Percentiles rank a stretch among this genome's conserved stretches.
phyloP scores from a whole-genome alignment of 2,329 filamentous ascomycete genomes.

The Colletotrichum higginsianum region DNA sequence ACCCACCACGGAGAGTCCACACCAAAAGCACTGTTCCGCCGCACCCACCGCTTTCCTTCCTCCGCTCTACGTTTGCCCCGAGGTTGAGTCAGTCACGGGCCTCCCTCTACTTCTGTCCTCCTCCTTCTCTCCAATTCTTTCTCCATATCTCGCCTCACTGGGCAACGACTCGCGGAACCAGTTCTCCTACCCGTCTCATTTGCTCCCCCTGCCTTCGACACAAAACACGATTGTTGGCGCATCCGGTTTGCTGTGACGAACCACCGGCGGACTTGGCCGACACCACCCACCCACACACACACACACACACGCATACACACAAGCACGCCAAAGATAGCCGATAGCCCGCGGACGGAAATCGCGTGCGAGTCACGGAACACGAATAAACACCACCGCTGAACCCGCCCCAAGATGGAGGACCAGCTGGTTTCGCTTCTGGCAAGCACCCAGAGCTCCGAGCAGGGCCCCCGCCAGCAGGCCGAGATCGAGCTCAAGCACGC shows the following conservation, averaged over 20 bases:
- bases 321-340: neutral
- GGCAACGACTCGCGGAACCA: neutral
- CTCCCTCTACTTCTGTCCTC: neutral
- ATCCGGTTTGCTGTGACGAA: neutral
- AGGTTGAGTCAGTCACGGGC: conserved; percentile 27
- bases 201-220: neutral
- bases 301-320: neutral
- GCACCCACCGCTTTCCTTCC: conserved; percentile 20
- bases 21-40: neutral
- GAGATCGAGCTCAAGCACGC: conserved; percentile 85
- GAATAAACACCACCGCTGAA: conserved; percentile 6
- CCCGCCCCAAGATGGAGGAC: conserved; percentile 80
- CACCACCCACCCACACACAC: neutral
- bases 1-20: conserved; percentile 12
- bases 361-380: conserved; percentile 4
- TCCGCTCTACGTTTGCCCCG: neutral
- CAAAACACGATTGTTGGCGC: conserved; percentile 8
- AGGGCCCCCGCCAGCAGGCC: conserved; percentile 85
- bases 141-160: conserved; percentile 9
- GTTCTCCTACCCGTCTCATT: neutral
- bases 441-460: conserved; percentile 85
- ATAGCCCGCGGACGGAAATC: conserved; percentile 1
- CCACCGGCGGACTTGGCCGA: conserved; percentile 7
- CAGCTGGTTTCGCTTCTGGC: conserved; percentile 90
- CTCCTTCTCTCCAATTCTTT: neutral